phyloP scores from a whole-genome alignment of 345 rosid species.

The Ricinus communis region DNA sequence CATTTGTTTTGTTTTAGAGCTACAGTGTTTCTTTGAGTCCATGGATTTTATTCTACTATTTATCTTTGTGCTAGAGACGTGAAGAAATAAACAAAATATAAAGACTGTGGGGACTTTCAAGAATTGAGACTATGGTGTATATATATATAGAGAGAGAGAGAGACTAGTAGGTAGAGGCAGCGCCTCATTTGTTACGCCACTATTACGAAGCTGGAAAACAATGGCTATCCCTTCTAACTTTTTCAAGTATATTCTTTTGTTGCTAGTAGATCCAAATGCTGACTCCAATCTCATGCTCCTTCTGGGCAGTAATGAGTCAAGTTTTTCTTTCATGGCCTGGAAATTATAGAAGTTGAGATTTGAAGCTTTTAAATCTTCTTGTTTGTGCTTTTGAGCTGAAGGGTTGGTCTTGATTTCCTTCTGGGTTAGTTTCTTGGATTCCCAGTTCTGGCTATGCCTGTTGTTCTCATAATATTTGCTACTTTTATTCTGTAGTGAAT shows the following conservation, averaged over 20 bases:
- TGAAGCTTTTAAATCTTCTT: no score
- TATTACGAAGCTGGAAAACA: conserved; percentile 11
- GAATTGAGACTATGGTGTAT: not conserved
- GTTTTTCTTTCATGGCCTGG: not conserved
- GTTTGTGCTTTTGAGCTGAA: conserved; percentile 6
- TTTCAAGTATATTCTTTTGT: conserved; percentile 34
- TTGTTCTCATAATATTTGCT: not conserved
- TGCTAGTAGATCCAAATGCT: conserved; percentile 23
- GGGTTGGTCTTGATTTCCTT: conserved; percentile 9
- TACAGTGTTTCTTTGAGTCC: not conserved
- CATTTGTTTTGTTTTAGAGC: conserved; percentile 11
- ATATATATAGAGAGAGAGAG: no score
- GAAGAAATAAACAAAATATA: conserved; percentile 19
- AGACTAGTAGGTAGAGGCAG: conserved; percentile 25
- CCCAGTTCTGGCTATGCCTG: not conserved
- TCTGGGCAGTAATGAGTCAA: no score
- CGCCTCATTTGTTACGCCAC: conserved; percentile 18
- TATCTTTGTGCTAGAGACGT: conserved; percentile 6
- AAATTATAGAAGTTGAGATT: not conserved
- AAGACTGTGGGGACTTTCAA: conserved; percentile 37
- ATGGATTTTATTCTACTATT: not conserved
- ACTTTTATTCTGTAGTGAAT: not conserved
- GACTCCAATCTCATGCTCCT: not conserved
- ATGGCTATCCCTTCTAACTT: conserved; percentile 17
- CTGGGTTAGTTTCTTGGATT: conserved; percentile 17